Base-by-base conservation (phyloP, 2,329 filamentous ascomycete genomes). In the Madurella fahalii region DNA sequence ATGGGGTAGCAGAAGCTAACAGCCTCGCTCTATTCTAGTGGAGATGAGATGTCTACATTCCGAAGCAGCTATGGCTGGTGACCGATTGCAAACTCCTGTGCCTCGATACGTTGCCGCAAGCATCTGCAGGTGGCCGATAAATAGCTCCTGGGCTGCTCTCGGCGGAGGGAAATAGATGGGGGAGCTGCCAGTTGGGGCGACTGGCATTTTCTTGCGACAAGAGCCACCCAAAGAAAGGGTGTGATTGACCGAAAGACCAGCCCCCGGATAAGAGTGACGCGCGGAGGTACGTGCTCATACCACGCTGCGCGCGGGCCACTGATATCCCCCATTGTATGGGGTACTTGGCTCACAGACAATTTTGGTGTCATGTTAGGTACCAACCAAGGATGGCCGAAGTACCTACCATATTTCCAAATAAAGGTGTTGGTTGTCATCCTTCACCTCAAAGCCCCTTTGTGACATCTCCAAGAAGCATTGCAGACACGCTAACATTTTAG, bases 201-300 rank as follows among this genome's bases (percentile, higher is more conserved):
- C 20, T 52, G 49, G 48, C 41, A 51, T 51, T 30, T 51, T 42
- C n/a, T 37, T 32, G 41, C 40, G 49, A 45, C 49, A 25, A 51
- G 34, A 25, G 31, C 31, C 41, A 39, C 49, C 49, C 40, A 42
- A 51, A 51, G 31, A 43, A 50, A 52, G 31, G 50, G 52, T 57
- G 50, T 50, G 50, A 59, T 58, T 56, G 47, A 40, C 39, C n/a
- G 52, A 54, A 51, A 47, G 54, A 57, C 52, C 46, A 52, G 52
- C 57, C 53, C 55, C 47, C 37, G 55, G 47, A 50, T 47, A 52
- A 49, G 53, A 46, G 45, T 41, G 50, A 51, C 47, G 47, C 17
- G 53, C 47, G 47, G 49, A 54, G 54, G 42, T 50, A 47, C 47
- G 49, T 53, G 57, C 57, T 47, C 49, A 52, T 41, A n/a, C 40